Conservation (phyloP, 305 asterid species). For the Fraxinus greggii region DNA sequence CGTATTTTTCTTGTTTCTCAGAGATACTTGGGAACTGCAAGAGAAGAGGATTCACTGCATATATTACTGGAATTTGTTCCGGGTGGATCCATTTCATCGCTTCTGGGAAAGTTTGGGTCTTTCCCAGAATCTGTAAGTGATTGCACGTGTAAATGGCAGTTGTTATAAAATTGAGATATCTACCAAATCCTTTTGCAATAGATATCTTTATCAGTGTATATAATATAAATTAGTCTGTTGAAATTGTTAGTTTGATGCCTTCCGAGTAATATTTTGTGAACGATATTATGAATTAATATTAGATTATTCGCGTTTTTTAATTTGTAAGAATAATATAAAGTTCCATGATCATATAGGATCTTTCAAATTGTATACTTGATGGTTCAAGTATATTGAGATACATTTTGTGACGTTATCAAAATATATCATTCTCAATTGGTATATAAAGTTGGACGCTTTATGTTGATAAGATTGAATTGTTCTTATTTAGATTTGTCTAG, state of each 20-base stretch:
- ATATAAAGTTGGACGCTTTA: neutral
- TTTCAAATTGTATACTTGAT: neutral
- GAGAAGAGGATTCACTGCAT: slow-evolving; percentile 78
- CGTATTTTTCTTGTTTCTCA: slow-evolving; percentile 33
- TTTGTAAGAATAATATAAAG: neutral
- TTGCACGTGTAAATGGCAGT: neutral
- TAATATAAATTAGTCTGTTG: neutral
- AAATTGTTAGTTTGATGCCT: neutral
- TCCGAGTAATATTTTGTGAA: neutral
- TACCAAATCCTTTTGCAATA: neutral
- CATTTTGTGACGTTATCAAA: neutral
- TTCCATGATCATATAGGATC: neutral
- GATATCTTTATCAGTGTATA: neutral
- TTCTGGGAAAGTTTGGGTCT: slow-evolving; percentile 87
- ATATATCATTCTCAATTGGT: neutral
- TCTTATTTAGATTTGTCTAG: neutral
- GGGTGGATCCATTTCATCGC: slow-evolving; percentile 95
- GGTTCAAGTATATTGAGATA: neutral
- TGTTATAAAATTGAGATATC: slow-evolving; percentile 14
- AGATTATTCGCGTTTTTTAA: neutral
- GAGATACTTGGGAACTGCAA: slow-evolving; percentile 93
- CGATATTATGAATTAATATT: neutral
- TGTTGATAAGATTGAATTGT: neutral
- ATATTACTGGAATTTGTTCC: slow-evolving; percentile 92
- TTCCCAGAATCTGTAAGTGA: slow-evolving; percentile 90